phyloP scores from a whole-genome alignment of 192 early-diverging fungal genomes.

The Cetraspora pellucida region DNA sequence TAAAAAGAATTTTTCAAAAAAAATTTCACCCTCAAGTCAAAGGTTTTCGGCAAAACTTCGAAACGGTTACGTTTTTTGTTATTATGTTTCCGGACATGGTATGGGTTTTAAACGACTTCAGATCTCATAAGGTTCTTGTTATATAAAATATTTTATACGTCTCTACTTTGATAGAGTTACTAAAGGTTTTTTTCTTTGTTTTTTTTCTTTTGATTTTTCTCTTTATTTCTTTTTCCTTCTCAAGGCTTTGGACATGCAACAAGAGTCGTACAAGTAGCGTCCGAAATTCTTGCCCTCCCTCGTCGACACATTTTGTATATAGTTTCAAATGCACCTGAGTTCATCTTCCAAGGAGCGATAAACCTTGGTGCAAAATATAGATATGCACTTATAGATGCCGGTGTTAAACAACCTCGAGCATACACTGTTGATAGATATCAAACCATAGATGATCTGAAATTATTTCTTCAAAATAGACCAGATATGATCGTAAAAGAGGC shows the following conservation, averaged over 20 bases:
- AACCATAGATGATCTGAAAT: slow-evolving; percentile 54
- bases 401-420: slow-evolving; percentile 63
- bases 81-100: slow-evolving; percentile 64
- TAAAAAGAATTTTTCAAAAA: neutral
- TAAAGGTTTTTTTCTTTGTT: slow-evolving; percentile 5
- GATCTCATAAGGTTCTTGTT: neutral
- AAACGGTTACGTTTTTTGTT: slow-evolving; percentile 52
- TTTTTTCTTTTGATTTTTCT: neutral
- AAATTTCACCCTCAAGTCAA: neutral
- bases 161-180: too few species aligned
- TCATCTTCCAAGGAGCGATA: slow-evolving; percentile 60
- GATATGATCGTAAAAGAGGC: slow-evolving; percentile 50
- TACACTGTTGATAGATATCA: slow-evolving; percentile 60
- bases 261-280: slow-evolving; percentile 58
- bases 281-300: slow-evolving; percentile 47
- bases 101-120: too few species aligned
- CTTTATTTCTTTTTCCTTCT: neutral
- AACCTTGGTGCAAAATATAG: slow-evolving; percentile 54
- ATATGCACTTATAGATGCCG: slow-evolving; percentile 59
- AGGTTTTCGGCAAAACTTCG: slow-evolving; percentile 13
- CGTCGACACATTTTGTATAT: slow-evolving; percentile 54
- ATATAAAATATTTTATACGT: neutral
- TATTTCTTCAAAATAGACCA: slow-evolving; percentile 47
- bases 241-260: slow-evolving; percentile 67
- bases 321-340: slow-evolving; percentile 57